Evolutionary conservation across 495 filamentous ascomycete genomes (phyloP).

Genomic region (Penicillium canariense): DNA sequence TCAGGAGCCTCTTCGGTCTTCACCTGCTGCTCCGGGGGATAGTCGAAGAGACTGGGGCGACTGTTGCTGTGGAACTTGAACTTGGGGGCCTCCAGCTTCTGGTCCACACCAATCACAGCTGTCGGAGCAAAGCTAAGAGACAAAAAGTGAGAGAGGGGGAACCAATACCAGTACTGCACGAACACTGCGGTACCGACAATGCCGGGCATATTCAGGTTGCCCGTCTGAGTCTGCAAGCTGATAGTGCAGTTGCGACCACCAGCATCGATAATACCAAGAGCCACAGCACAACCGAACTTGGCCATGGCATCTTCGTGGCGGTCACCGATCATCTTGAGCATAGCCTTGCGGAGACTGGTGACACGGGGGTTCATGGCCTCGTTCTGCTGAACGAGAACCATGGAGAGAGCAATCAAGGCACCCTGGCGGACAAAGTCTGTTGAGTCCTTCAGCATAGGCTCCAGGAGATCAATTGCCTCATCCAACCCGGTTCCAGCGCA

Average conservation of each 20-base stretch:
- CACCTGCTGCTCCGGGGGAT: constrained; percentile 92
- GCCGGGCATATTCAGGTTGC: constrained; percentile 95
- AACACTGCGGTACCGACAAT: constrained; percentile 98
- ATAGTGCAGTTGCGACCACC: constrained; percentile 98
- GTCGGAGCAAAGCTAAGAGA: constrained; percentile 92
- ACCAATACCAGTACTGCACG: constrained; percentile 99
- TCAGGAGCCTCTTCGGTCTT: constrained; percentile 91
- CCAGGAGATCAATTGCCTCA: constrained; percentile 93
- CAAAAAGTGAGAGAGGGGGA: constrained; percentile 97
- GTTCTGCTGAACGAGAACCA: constrained; percentile 98
- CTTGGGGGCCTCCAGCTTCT: constrained; percentile 88
- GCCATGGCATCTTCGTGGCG: constrained; percentile 99
- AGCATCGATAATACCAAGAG: constrained; percentile 96
- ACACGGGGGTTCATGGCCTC: constrained; percentile 93
- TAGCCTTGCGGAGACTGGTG: constrained; percentile 72
- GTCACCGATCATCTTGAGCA: constrained; percentile 89
- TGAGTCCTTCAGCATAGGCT: constrained; percentile 99
- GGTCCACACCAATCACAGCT: constrained; percentile 88
- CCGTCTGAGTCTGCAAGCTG: constrained; percentile 93
- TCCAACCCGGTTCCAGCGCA: constrained; percentile 96
- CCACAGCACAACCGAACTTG: constrained; percentile 92
- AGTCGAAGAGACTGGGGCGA: constrained; percentile 93
- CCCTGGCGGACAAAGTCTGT: constrained; percentile 98
- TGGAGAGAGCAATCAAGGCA: constrained; percentile 88
- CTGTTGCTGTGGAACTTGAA: constrained; percentile 97